phyloP scores from a whole-genome alignment of 2,329 filamentous ascomycete species.

The Arthroderma sp. region DNA sequence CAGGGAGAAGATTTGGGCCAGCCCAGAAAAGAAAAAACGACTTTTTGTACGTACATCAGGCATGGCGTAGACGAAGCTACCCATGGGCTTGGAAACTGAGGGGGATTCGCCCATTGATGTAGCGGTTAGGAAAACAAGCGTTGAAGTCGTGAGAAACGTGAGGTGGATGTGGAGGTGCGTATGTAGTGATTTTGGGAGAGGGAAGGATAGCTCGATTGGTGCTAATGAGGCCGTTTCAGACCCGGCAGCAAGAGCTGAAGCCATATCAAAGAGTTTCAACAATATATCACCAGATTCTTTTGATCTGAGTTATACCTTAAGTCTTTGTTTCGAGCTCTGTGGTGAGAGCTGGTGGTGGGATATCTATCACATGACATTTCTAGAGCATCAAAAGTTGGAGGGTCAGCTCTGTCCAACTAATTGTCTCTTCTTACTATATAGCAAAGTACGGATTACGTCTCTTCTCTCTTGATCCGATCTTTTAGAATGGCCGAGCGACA shows the following conservation, averaged over 20 bases:
- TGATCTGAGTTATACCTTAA: no score
- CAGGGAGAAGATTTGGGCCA: no score
- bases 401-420: no score
- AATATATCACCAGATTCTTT: no score
- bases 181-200: slow-evolving; percentile 43
- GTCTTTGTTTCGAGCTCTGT: no score
- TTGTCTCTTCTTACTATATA: no score
- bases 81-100: slow-evolving; percentile 43
- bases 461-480: no score
- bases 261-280: neutral
- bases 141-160: slow-evolving; percentile 39
- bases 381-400: no score
- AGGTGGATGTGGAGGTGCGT: slow-evolving; percentile 48
- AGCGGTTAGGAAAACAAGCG: slow-evolving; percentile 45
- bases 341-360: neutral
- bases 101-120: slow-evolving; percentile 34
- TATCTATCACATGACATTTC: neutral
- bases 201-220: slow-evolving; percentile 43
- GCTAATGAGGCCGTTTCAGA: slow-evolving; percentile 18
- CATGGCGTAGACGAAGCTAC: slow-evolving; percentile 87
- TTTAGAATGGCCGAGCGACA: no score
- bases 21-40: neutral
- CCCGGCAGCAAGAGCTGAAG: slow-evolving; percentile 6
- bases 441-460: no score
- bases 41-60: slow-evolving; percentile 54